Evolutionary conservation across 257 asterid genomes (phyloP).

Genomic region (Fraxinus anomala): DNA sequence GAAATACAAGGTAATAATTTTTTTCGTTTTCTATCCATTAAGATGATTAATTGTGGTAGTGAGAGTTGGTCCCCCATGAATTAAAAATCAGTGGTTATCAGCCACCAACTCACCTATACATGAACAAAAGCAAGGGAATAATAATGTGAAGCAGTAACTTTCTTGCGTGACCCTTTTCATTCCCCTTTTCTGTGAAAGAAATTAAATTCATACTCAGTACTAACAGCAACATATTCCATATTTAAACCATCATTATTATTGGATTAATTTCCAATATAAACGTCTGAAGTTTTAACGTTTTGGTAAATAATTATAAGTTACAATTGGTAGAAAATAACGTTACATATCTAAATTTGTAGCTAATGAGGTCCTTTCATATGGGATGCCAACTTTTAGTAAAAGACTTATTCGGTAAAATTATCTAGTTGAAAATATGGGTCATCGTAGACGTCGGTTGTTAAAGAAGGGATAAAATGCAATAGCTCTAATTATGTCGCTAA

Average conservation of each 20-base stretch:
- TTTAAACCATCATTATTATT: background rate
- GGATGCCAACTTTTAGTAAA: no score
- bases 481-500: no score
- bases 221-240: background rate
- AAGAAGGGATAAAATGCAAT: no score
- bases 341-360: background rate
- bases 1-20: no score
- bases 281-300: background rate
- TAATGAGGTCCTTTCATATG: background rate
- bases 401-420: no score
- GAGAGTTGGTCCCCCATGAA: slow-evolving; percentile 5
- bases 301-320: background rate
- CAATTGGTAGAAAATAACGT: background rate
- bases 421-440: no score
- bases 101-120: background rate
- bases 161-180: background rate
- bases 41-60: background rate
- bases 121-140: background rate
- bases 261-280: slow-evolving; percentile 11
- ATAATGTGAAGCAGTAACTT: background rate
- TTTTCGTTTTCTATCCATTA: background rate
- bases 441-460: no score
- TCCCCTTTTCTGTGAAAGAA: background rate
- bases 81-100: background rate
- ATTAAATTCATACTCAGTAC: background rate